These are phyloP conservation scores for Rehmannia glutinosa DNA, from an alignment of 257 asterid genomes.

Conservation along the genomic window DNA sequence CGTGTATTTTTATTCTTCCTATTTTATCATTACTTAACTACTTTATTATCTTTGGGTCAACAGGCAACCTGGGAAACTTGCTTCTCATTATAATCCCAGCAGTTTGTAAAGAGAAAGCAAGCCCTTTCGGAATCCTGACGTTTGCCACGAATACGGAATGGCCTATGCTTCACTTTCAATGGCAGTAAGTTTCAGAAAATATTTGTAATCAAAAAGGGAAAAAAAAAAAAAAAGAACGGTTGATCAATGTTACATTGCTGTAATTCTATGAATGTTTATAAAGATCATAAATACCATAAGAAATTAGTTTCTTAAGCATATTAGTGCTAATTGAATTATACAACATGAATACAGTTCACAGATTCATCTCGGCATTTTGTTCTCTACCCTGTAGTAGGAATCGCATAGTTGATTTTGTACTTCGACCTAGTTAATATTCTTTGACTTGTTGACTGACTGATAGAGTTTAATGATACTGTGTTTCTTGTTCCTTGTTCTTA, in stretches of 20 bases:
- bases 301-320: neutral
- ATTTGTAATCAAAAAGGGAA: neutral
- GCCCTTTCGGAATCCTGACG: slow-evolving; percentile 75
- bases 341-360: neutral
- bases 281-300: neutral
- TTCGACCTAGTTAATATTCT: neutral
- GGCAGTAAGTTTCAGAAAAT: slow-evolving; percentile 59
- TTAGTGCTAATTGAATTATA: neutral
- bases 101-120: slow-evolving; percentile 79
- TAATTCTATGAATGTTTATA: neutral
- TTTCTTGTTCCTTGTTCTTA: slow-evolving; percentile 1
- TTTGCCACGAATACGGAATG: slow-evolving; percentile 66
- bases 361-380: neutral
- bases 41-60: slow-evolving; percentile 9
- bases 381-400: neutral
- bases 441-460: neutral
- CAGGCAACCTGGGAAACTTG: slow-evolving; percentile 90
- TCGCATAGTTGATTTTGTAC: neutral
- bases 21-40: no score
- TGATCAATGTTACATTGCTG: no score
- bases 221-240: no score
- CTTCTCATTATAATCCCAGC: slow-evolving; percentile 87
- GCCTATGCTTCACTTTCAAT: slow-evolving; percentile 85
- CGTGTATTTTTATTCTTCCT: no score
- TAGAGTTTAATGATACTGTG: neutral